phyloP scores from a whole-genome alignment of 257 asterid genomes.

The Henckelia pumila region DNA sequence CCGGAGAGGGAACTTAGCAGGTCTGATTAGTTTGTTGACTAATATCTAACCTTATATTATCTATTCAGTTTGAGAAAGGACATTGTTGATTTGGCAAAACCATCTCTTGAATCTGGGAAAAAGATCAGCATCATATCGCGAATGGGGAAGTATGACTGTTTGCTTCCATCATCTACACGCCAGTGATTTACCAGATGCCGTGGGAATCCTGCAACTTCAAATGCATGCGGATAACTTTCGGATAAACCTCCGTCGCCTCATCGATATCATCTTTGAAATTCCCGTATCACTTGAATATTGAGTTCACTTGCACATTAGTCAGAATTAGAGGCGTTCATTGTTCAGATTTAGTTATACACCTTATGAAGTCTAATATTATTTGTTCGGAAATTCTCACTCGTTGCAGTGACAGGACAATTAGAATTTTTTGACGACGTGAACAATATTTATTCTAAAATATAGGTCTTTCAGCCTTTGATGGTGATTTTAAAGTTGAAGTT shows the following conservation, averaged over 20 bases:
- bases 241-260: background rate
- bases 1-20: no score
- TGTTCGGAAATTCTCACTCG: background rate
- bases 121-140: conserved; percentile 65
- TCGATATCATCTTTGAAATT: background rate
- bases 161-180: conserved; percentile 69
- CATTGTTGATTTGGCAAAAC: conserved; percentile 79
- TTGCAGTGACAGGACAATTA: background rate
- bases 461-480: background rate
- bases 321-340: background rate
- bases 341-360: background rate
- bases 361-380: background rate
- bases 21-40: background rate
- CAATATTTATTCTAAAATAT: background rate
- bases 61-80: conserved; percentile 75
- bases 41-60: conserved; percentile 9
- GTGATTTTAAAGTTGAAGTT: no score
- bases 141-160: conserved; percentile 83
- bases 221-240: background rate
- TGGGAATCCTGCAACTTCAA: background rate
- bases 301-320: background rate
- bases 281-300: background rate
- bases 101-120: conserved; percentile 46
- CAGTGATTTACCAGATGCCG: conserved; percentile 23
- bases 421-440: background rate